A percentile compares a stretch with the other conserved stretches of the same genome.
Conservation (phyloP, 305 asterid genomes). For the Solanum hybrid region DNA sequence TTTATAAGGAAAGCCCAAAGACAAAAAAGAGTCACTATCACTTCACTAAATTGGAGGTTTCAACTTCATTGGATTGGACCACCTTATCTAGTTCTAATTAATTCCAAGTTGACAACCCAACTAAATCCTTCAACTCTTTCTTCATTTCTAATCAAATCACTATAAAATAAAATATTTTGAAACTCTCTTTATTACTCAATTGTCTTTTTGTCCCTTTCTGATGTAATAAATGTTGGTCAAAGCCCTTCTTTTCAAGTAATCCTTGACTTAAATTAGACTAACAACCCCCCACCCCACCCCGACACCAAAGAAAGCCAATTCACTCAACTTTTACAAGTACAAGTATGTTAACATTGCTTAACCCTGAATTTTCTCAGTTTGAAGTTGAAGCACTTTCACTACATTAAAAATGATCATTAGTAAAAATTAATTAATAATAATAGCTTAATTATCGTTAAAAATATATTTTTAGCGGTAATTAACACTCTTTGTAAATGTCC, state of each 20-base stretch:
- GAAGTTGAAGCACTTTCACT: background rate
- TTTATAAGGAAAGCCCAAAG: background rate
- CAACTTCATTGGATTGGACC: background rate
- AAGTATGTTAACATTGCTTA: background rate
- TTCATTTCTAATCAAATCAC: background rate
- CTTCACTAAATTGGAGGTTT: background rate
- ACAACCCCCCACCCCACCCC: background rate
- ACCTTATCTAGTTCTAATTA: background rate
- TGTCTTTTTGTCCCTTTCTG: slow-evolving; percentile 16
- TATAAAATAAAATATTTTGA: background rate
- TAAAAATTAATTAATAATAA: too few relatives aligned
- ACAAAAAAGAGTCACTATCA: background rate
- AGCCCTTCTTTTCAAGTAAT: slow-evolving; percentile 18
- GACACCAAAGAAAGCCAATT: background rate
- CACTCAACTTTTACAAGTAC: background rate
- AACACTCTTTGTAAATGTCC: too few relatives aligned
- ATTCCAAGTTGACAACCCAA: background rate
- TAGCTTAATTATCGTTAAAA: too few relatives aligned
- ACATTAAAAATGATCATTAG: too few relatives aligned
- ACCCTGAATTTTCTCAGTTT: background rate
- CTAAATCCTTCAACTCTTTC: background rate
- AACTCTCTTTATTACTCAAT: background rate
- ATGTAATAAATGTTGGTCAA: slow-evolving; percentile 17
- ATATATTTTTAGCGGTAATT: too few relatives aligned
- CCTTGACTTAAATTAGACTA: background rate